These are phyloP conservation scores for Xylariaceae sp. DNA, from an alignment of 2,329 filamentous ascomycete genomes.

Conservation along the genomic window DNA sequence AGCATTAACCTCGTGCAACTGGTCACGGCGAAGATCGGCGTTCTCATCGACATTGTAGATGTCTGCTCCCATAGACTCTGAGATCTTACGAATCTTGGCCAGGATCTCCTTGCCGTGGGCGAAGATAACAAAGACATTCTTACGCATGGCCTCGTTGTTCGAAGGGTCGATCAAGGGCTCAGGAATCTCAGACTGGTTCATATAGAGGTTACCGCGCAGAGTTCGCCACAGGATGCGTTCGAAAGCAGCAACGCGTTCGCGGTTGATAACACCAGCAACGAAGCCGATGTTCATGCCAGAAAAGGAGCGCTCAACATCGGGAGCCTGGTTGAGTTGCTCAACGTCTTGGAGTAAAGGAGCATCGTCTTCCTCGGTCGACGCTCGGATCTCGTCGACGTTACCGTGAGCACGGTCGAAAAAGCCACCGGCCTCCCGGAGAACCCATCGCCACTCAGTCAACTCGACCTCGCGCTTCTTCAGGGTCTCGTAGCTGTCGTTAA, in stretches of 20 bases:
- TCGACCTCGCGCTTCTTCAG: slow-evolving; percentile 97
- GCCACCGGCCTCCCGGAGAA: slow-evolving; percentile 88
- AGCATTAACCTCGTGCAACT: slow-evolving; percentile 96
- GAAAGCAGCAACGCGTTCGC: slow-evolving; percentile 89
- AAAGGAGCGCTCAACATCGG: slow-evolving; percentile 77
- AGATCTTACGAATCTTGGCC: slow-evolving; percentile 98
- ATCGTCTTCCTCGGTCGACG: slow-evolving; percentile 84
- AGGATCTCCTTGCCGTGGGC: slow-evolving; percentile 98
- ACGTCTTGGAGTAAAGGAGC: slow-evolving; percentile 89
- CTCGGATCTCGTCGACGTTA: slow-evolving; percentile 92
- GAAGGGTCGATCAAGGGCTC: slow-evolving; percentile 87
- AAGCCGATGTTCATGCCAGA: slow-evolving; percentile 99
- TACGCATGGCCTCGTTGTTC: slow-evolving; percentile 86
- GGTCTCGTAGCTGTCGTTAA: slow-evolving; percentile 98
- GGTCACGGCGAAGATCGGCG: slow-evolving; percentile 87
- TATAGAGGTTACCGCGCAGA: slow-evolving; percentile 94
- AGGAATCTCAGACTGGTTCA: slow-evolving; percentile 98
- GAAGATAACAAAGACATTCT: slow-evolving; percentile 99
- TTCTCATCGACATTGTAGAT: slow-evolving; percentile 98
- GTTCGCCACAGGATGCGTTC: slow-evolving; percentile 98
- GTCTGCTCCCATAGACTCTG: slow-evolving; percentile 91
- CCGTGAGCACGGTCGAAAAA: slow-evolving; percentile 97
- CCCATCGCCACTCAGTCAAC: slow-evolving; percentile 97
- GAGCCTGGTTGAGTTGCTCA: slow-evolving; percentile 67
- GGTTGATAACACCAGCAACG: slow-evolving; percentile 89